A percentile compares a stretch with the other conserved stretches of the same genome.
Evolutionary conservation across 768 basidiomycete genomes (phyloP).

Genomic region (Mycena amicta): DNA sequence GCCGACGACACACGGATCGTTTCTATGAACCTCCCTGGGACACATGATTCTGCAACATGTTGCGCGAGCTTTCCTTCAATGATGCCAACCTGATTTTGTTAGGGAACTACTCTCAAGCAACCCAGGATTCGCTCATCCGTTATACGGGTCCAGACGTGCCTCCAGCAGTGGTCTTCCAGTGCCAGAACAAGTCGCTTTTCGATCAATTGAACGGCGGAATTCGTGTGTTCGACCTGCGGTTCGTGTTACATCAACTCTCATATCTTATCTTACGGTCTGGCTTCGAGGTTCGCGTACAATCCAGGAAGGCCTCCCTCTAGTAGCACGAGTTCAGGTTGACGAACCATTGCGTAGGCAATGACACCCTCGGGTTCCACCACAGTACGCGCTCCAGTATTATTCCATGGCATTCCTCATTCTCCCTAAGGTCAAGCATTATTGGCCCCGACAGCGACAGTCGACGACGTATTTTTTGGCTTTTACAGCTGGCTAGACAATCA

Average conservation of each 20-base stretch:
- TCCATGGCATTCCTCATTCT: background rate
- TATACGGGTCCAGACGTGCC: conserved; percentile 23
- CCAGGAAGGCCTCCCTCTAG: conserved; percentile 2
- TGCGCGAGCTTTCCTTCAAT: too few relatives aligned
- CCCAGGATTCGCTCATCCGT: conserved; percentile 24
- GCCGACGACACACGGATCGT: conserved; percentile 28
- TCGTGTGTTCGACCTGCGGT: conserved; percentile 21
- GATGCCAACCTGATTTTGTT: background rate
- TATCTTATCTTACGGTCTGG: too few relatives aligned
- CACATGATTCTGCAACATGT: conserved; percentile 33
- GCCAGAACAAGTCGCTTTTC: conserved; percentile 20
- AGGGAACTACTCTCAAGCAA: conserved; percentile 30
- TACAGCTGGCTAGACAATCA: conserved; percentile 56
- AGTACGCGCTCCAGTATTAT: conserved; percentile 4
- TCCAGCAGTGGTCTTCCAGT: conserved; percentile 13
- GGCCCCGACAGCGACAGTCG: conserved; percentile 46
- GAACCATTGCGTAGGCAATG: background rate
- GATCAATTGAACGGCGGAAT: conserved; percentile 20
- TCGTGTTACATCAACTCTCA: too few relatives aligned
- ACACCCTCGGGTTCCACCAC: conserved; percentile 19
- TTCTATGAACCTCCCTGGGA: conserved; percentile 32
- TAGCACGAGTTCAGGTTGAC: too few relatives aligned
- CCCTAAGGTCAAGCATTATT: conserved; percentile 43
- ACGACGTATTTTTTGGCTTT: conserved; percentile 53
- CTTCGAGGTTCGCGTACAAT: conserved; percentile 16